Evolutionary conservation across 2,329 filamentous ascomycete genomes (phyloP).

Genomic region (Dothideomycetidae sp.): DNA sequence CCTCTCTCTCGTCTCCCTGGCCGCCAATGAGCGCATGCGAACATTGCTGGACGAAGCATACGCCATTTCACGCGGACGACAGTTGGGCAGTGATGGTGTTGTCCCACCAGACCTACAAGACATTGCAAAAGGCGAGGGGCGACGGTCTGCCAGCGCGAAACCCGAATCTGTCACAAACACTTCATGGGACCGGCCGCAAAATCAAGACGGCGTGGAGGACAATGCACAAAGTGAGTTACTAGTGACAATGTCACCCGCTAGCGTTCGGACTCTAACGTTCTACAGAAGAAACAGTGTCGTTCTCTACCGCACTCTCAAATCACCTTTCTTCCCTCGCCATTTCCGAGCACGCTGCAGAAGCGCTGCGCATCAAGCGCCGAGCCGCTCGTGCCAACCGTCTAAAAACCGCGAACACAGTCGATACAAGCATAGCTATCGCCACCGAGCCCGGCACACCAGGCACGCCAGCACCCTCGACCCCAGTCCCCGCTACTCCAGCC

Average conservation of each 20-base stretch:
- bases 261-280: no score
- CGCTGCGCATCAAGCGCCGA: slow-evolving; percentile 40
- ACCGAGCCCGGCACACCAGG: slow-evolving; percentile 19
- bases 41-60: slow-evolving; percentile 65
- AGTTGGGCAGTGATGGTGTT: slow-evolving; percentile 56
- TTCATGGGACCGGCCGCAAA: slow-evolving; percentile 29
- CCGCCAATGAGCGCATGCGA: slow-evolving; percentile 64
- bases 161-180: slow-evolving; percentile 26
- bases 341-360: slow-evolving; percentile 57
- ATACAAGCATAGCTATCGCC: slow-evolving; percentile 15
- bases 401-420: slow-evolving; percentile 14
- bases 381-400: slow-evolving; percentile 25
- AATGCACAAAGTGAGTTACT: no score
- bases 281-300: slow-evolving; percentile 33
- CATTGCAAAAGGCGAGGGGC: slow-evolving; percentile 44
- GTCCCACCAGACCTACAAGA: slow-evolving; percentile 64
- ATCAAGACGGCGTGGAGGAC: slow-evolving; percentile 17
- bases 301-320: slow-evolving; percentile 30
- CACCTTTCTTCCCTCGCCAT: slow-evolving; percentile 48
- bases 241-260: no score
- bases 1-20: slow-evolving; percentile 66
- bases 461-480: slow-evolving; percentile 22
- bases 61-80: slow-evolving; percentile 54
- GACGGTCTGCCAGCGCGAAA: slow-evolving; percentile 22
- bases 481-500: slow-evolving; percentile 14